Evolutionary conservation across 2,329 filamentous ascomycete species (phyloP), one percentile per base, ranked within the genome.

Genomic region (Colletotrichum abscissum): DNA sequence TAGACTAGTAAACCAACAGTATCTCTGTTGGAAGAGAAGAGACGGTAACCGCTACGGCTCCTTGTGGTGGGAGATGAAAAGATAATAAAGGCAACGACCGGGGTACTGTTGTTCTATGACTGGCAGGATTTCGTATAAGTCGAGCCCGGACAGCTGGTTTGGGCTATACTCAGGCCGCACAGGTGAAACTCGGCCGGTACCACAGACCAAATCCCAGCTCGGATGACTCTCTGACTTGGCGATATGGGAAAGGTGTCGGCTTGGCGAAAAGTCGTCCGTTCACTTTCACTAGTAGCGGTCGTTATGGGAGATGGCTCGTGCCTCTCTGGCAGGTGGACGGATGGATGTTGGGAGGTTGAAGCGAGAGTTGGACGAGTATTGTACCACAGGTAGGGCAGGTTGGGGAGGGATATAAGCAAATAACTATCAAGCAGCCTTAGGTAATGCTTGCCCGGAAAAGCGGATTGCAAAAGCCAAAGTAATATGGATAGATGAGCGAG

Each of bases 151-250:
- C 72, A 56, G 49, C 30, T 30, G 68, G 62, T 72, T 63, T 72
- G 42, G 49, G 33, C 72, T 67, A 30, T 60, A 22, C 46, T 63
- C 57, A 59, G 68, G 54, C 58, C 63, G 68, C 58, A 68, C 63
- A 68, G 63, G 63, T 68, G 72, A 74, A 67, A 67, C 63, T 74
- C 63, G 63, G 42, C 52, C 49, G 57, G 35, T 62, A 68, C 62
- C 68, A 71, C 63, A 68, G 63, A 72, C 72, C n/a, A 63, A 46
- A 57, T 68, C 54, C 68, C 57, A 72, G 68, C 68, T 67, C 35
- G 33, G 30, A 55, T 57, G n/a, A 30, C 49, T 30, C 60, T 63
- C 38, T 56, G 38, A 38, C 33, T 24, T 63, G 33, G 16, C 63
- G 54, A 55, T 42, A 60, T 63, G 30, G 24, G 22, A 33, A 16